Conservation (phyloP, 2,329 filamentous ascomycete genomes). For the Leptographium lundbergii region DNA sequence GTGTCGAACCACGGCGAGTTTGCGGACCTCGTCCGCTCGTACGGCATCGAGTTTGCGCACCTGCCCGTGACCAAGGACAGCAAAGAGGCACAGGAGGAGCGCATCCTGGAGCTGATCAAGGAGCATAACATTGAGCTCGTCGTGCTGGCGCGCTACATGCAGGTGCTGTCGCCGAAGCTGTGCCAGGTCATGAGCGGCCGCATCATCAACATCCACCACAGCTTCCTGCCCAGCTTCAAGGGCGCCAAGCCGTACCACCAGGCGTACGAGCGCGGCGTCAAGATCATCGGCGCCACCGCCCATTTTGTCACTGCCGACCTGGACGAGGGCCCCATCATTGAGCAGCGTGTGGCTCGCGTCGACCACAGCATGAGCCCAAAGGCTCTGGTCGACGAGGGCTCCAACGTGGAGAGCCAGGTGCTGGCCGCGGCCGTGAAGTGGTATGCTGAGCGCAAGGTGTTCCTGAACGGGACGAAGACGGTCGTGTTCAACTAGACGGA, state of each 20-base stretch:
- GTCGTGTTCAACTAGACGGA: conserved; percentile 50
- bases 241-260: conserved; percentile 82
- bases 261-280: conserved; percentile 74
- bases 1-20: conserved; percentile 76
- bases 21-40: conserved; percentile 52
- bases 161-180: conserved; percentile 62
- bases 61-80: conserved; percentile 69
- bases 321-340: conserved; percentile 79
- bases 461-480: conserved; percentile 69
- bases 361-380: conserved; percentile 66
- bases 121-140: conserved; percentile 64
- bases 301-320: conserved; percentile 79
- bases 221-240: conserved; percentile 78
- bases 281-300: conserved; percentile 77
- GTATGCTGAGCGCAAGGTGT: conserved; percentile 66
- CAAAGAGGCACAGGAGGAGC: conserved; percentile 59
- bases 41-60: conserved; percentile 69
- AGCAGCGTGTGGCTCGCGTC: conserved; percentile 67
- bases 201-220: conserved; percentile 90
- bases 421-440: conserved; percentile 72
- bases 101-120: conserved; percentile 57
- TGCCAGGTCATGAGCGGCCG: conserved; percentile 70
- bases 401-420: conserved; percentile 74
- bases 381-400: conserved; percentile 66
- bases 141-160: conserved; percentile 78